Base-by-base conservation (phyloP, 176 grass and related monocot species). In the Olyra latifolia region DNA sequence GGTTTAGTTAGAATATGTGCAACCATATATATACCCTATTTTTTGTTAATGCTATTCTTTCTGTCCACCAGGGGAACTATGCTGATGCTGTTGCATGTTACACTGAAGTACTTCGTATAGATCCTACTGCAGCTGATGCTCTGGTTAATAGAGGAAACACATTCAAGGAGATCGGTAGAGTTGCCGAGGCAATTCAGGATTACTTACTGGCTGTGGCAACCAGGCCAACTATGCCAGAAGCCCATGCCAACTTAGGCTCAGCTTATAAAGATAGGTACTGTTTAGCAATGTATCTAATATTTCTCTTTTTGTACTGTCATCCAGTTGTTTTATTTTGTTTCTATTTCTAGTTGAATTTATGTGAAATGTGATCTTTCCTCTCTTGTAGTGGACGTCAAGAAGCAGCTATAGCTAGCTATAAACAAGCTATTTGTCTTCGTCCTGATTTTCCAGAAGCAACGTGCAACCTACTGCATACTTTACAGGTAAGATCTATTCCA, bases 381-480 rank as follows among this genome's bases (percentile, higher is more conserved):
- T 35, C 32, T 35, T 35, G 32, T 35, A 35, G 32, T 35, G 32
- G 32, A 35, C 32, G 32, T 35, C 32, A 35, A 41, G 94, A 97
- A 76, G 68, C 77, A 27, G 91, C 94, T 89, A 93, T 97, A 76
- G 84, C 82, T 71, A 93, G 88, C 83, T 97, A 97, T 28, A 91
- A 84, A 73, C 94, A 93, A 62, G 91, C 94, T 76, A 84, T 97
- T 10, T 44, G 41, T 49, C 40, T 97, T 54, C 88, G 91, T 16
- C 88, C 88, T 67, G 94, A 97, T 82, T 97, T 97, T 87, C 91
- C 94, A 41, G 94, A 97, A 89, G 94, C 91, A 62, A 91, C 91
- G 14, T 91, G 94, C 77, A 97, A 97, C 69, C 91, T 97, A 78
- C 54, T 97, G 49, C 94, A 97, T 72, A 97, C 94, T 50, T 80